A percentile compares a stretch with the other conserved stretches of the same genome.
phyloP scores from a whole-genome alignment of 2,329 filamentous ascomycete genomes.

The Chaetomium strumarium region DNA sequence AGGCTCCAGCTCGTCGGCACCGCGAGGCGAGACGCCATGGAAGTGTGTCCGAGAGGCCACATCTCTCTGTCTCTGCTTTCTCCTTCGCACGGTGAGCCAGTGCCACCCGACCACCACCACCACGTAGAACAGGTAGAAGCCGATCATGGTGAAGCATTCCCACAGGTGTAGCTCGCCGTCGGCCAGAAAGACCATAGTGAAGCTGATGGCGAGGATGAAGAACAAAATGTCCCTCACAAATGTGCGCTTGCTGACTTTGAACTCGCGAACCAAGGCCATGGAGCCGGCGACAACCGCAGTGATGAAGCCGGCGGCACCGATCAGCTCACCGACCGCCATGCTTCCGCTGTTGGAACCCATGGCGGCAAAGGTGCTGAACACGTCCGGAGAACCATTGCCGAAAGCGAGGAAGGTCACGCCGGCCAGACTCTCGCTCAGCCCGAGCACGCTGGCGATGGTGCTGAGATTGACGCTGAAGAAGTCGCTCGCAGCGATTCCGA shows the following conservation, averaged over 20 bases:
- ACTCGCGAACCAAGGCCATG: conserved; percentile 95
- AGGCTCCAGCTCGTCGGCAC: conserved; percentile 50
- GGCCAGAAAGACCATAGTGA: conserved; percentile 80
- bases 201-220: conserved; percentile 79
- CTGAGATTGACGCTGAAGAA: conserved; percentile 97
- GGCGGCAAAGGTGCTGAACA: conserved; percentile 97
- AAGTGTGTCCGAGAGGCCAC: conserved; percentile 70
- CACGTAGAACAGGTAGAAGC: conserved; percentile 87
- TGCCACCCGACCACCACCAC: conserved; percentile 85
- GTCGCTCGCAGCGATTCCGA: conserved; percentile 95
- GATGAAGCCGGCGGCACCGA: conserved; percentile 93
- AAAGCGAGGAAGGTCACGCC: conserved; percentile 96
- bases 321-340: conserved; percentile 88
- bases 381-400: conserved; percentile 95
- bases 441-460: conserved; percentile 82
- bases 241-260: conserved; percentile 80
- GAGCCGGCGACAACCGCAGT: conserved; percentile 92
- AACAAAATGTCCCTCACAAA: conserved; percentile 90
- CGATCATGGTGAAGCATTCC: conserved; percentile 89
- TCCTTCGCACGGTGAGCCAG: conserved; percentile 67
- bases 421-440: conserved; percentile 91
- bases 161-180: conserved; percentile 80
- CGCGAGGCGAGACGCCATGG: conserved; percentile 49
- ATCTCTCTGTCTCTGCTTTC: conserved; percentile 56
- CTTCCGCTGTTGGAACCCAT: conserved; percentile 98